A percentile compares a stretch with the other conserved stretches of the same genome.
phyloP scores from a whole-genome alignment of 306 rosid genomes.

The Glycine tomentella region DNA sequence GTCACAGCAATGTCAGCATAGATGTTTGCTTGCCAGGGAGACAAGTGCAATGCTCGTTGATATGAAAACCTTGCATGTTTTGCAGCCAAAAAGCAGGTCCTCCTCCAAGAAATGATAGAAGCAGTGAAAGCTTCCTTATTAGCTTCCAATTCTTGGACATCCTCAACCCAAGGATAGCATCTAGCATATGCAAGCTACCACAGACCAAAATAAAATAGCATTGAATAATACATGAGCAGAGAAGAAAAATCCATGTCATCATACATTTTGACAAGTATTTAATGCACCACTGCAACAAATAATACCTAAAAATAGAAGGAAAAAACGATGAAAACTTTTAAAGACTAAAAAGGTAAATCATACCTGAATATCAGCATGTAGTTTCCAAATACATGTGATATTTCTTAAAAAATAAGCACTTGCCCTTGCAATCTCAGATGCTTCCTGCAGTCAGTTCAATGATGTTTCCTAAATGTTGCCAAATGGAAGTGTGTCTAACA shows the following conservation, averaged over 20 bases:
- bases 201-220: conserved; percentile 42
- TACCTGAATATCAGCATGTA: conserved; percentile 92
- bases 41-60: conserved; percentile 84
- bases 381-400: conserved; percentile 81
- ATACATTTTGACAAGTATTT: conserved; percentile 17
- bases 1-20: conserved; percentile 81
- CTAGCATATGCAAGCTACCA: conserved; percentile 84
- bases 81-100: conserved; percentile 68
- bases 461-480: conserved; percentile 32
- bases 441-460: conserved; percentile 73
- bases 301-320: neutral
- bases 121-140: conserved; percentile 66
- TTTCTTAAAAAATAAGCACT: conserved; percentile 69
- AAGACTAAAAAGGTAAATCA: conserved; percentile 36
- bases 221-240: conserved; percentile 30
- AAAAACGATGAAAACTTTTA: neutral
- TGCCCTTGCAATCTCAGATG: conserved; percentile 66
- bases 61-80: conserved; percentile 73
- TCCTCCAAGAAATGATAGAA: conserved; percentile 84
- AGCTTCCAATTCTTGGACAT: conserved; percentile 60
- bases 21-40: conserved; percentile 94
- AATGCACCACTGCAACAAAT: conserved; percentile 21
- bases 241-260: conserved; percentile 23
- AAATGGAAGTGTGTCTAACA: conserved; percentile 31
- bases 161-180: conserved; percentile 88